Base-by-base conservation (phyloP, 2,329 filamentous ascomycete genomes). In the Fusarium proliferatum region DNA sequence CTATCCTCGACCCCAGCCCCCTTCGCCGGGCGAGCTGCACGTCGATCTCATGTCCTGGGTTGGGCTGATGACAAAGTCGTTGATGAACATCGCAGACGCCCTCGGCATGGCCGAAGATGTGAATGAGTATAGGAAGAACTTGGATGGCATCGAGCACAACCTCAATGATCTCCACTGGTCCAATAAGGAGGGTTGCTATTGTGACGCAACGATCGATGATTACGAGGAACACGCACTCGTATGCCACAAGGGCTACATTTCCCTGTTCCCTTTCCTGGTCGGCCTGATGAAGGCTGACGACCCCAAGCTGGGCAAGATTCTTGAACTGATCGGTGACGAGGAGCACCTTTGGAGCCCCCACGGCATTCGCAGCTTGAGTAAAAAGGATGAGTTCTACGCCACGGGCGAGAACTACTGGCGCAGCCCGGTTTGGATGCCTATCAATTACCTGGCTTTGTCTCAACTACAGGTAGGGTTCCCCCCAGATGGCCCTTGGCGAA, bases 361-460 rank as follows among this genome's bases (percentile, higher is more conserved):
- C 77, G 96, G 96, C n/a, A 89, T 99, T 71, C 89, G 96, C 69
- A 97, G 95, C 82, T 82, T 99, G 81, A 97, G 95, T 84, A 93
- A 92, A 84, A 90, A 90, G 77, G 93, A 96, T 78, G 87, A 92
- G 78, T 89, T 94, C 69, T 98, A 98, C 81, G 94, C 92, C 45
- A 97, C 95, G 0, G 94, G 88, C 4, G 96, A 99, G 85, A 98
- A 99, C 82, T 99, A 99, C 86, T 99, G 96, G 96, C 90, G 95
- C 71, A 93, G 94, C 73, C 95, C 96, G 0, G 89, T 98, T 30
- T 98, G 96, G 96, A 93, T 98, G 79, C 96, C 96, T 80, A 95
- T 98, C 75, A 98, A 98, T 84, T 98, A 97, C 82, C 86, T 98
- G 77, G 91, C 93, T 57, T 84, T 98, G 59, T 89, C 91, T 74